Evolutionary conservation across 1,284 basidiomycete species (phyloP), one percentile per base, ranked within the genome.

Genomic region (Ceratobasidium papillatum): DNA sequence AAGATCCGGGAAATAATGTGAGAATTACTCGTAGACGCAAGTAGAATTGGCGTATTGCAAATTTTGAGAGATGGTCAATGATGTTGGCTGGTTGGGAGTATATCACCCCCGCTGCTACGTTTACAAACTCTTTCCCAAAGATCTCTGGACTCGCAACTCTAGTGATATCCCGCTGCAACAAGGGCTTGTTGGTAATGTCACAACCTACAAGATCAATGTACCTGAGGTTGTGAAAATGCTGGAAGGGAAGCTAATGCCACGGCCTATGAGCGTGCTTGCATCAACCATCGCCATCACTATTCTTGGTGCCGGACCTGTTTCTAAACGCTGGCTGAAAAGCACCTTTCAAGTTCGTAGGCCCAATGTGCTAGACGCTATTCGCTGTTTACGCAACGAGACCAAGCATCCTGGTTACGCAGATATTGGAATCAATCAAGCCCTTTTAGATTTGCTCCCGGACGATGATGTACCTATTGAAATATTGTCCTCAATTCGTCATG

Each of bases 121-220:
- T 0, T 77, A 81, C 74, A 84, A 84, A 64, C 76, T 84, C 0
- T 83, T 76, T 64, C 81, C 80, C 0, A 79, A 78, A 59, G 56
- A 76, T 30, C 30, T 68, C 75, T 52, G 25, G 51, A 79, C 14
- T 41, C 38, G 64, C 25, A 45, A 72, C 58, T 22, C 27, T 27
- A 30, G 47, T 12, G 34, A 34, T 8, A n/a, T n/a, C n/a, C 71
- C 61, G 1, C 54, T 83, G 34, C 80, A 83, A 45, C 71, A 58
- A 1, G 82, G 75, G 0, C 77, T 84, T 72, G 74, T 78, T 19
- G 84, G 84, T 0, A 84, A 80, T 58, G 81, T 84, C 0, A 81
- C 75, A 17, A 80, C 80, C 9, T 84, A 80, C 71, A 58, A 75
- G 0, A 76, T 82, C 0, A 79, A 82, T 64, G 64, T 65, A 0